A percentile compares a stretch with the other conserved stretches of the same genome.
Evolutionary conservation across 2,329 filamentous ascomycete species (phyloP).

Genomic region (Moelleriella libera): DNA sequence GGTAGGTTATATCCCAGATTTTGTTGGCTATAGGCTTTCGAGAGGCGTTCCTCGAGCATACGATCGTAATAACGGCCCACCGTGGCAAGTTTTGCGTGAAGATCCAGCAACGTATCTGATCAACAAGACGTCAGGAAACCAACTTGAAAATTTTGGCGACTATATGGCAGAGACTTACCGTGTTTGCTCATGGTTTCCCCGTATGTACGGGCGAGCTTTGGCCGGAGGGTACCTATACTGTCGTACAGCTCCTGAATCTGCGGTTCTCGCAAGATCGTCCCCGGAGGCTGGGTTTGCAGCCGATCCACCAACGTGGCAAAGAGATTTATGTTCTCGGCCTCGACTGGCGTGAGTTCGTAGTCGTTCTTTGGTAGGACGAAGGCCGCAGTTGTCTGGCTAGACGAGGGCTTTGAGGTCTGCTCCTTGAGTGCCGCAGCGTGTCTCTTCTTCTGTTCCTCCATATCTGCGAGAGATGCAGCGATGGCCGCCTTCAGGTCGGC

Average conservation of each 20-base stretch:
- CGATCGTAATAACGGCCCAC: constrained; percentile 96
- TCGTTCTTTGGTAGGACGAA: constrained; percentile 68
- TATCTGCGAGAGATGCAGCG: constrained; percentile 84
- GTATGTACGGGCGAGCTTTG: constrained; percentile 88
- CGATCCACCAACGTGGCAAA: constrained; percentile 91
- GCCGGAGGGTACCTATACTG: constrained; percentile 82
- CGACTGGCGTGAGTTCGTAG: constrained; percentile 83
- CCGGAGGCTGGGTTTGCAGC: constrained; percentile 85
- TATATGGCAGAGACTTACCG: constrained; percentile 37
- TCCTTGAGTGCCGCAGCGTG: constrained; percentile 75
- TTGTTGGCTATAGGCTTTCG: constrained; percentile 81
- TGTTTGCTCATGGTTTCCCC: constrained; percentile 99
- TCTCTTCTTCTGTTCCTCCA: constrained; percentile 94
- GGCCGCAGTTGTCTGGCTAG: constrained; percentile 23
- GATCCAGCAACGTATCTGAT: constrained; percentile 75
- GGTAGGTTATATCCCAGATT: constrained; percentile 49
- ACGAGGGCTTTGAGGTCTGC: constrained; percentile 41
- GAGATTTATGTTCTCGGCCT: constrained; percentile 94
- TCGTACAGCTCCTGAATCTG: constrained; percentile 98
- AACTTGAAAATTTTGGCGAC: not conserved
- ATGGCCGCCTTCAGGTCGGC: constrained; percentile 90
- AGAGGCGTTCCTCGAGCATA: constrained; percentile 92
- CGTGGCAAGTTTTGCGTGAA: constrained; percentile 89
- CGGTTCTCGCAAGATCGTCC: constrained; percentile 89
- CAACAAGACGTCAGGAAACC: not conserved